phyloP scores from a whole-genome alignment of 1,139 yeast species.

The Protomyces pachydermus region DNA sequence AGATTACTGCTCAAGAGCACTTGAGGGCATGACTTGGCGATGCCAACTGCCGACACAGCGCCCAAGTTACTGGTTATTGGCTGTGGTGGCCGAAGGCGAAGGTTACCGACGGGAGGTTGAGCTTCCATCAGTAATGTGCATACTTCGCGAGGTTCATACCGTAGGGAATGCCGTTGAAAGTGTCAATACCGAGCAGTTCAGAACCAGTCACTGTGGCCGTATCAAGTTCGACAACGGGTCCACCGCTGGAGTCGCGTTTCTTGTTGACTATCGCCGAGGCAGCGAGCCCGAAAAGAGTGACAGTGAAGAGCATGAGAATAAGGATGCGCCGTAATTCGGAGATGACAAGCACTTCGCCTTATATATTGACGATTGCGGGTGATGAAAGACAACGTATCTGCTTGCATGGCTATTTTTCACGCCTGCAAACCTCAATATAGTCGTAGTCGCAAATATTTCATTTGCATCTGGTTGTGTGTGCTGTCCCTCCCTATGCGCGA shows the following conservation, averaged over 20 bases:
- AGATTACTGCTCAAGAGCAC: neutral
- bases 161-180: constrained; percentile 12
- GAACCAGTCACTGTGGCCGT: neutral
- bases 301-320: neutral
- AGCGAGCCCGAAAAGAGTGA: neutral
- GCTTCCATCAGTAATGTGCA: neutral
- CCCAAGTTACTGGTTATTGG: constrained; percentile 6
- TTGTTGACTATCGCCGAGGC: neutral
- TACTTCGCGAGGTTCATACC: constrained; percentile 19
- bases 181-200: neutral
- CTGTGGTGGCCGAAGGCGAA: neutral
- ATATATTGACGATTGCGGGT: no score
- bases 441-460: no score
- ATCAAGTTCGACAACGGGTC: neutral
- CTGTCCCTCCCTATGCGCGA: no score
- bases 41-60: constrained; percentile 7
- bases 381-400: no score
- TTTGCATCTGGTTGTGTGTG: no score
- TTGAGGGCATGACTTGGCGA: neutral
- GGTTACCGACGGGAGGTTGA: constrained; percentile 22
- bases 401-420: no score
- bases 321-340: no score
- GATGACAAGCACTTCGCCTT: no score
- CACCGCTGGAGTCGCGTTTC: neutral
- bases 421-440: no score